Percentiles rank a stretch among this genome's conserved stretches.
Evolutionary conservation across 805 yeast species (phyloP).

Genomic region (Saccharomyces mikatae): DNA sequence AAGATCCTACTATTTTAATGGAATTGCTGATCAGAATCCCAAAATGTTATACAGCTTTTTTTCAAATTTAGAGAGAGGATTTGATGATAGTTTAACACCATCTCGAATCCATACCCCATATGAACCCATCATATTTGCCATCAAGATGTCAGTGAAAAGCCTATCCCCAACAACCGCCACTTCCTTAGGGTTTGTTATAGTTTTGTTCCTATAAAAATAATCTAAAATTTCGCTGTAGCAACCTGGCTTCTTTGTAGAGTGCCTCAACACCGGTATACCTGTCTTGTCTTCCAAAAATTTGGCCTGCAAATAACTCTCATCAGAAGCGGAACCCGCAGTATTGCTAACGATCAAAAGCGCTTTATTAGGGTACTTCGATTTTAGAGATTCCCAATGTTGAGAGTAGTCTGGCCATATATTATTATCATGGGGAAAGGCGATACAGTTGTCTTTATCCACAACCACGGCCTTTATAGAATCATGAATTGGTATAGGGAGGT

Average conservation of each 20-base stretch:
- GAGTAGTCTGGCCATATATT: conserved; percentile 70
- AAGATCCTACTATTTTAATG: neutral
- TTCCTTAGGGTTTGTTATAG: conserved; percentile 43
- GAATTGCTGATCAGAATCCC: neutral
- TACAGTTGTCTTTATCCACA: conserved; percentile 91
- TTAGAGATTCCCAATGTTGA: conserved; percentile 47
- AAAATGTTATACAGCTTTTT: conserved; percentile 8
- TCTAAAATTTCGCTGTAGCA: conserved; percentile 61
- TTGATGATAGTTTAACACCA: conserved; percentile 53
- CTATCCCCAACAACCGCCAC: conserved; percentile 88
- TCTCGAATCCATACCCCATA: conserved; percentile 74
- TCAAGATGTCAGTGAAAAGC: conserved; percentile 78
- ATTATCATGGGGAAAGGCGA: conserved; percentile 75
- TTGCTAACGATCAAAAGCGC: conserved; percentile 74
- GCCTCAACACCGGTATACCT: conserved; percentile 64
- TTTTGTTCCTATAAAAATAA: conserved; percentile 44
- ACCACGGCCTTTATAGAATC: conserved; percentile 62
- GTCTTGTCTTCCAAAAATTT: conserved; percentile 48
- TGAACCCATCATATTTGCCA: conserved; percentile 92
- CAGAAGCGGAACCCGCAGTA: conserved; percentile 87
- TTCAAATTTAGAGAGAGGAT: conserved; percentile 14
- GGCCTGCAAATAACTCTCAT: conserved; percentile 53
- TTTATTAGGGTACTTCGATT: conserved; percentile 51
- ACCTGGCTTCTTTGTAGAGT: conserved; percentile 74
- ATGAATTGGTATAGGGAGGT: conserved; percentile 46